A percentile compares a stretch with the other conserved stretches of the same genome.
Conservation (phyloP, 176 grass and related monocot species). For the Oryza rufipogon region DNA sequence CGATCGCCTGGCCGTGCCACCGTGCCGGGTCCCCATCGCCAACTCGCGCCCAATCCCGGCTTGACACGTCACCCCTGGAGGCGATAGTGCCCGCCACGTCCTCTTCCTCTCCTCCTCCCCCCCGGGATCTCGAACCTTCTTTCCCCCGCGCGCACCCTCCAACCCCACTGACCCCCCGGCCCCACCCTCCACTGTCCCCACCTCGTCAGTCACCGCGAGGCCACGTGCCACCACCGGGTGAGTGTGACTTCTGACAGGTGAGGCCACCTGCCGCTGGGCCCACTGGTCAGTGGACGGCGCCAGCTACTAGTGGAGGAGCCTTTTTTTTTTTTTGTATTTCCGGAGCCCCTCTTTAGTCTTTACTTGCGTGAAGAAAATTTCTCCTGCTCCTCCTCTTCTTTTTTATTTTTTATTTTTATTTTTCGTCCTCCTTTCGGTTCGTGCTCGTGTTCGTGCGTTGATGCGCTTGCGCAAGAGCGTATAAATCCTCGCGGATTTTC, state of each 20-base stretch:
- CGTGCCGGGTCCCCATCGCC: neutral
- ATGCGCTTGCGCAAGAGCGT: neutral
- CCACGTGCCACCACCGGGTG: no score
- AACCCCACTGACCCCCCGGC: neutral
- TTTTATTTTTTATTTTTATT: no score
- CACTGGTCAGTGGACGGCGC: neutral
- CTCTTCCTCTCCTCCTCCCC: neutral
- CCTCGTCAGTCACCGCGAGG: no score
- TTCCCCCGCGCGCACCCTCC: neutral
- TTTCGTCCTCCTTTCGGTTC: neutral
- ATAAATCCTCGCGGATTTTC: constrained; percentile 26
- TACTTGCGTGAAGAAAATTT: neutral
- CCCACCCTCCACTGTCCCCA: neutral
- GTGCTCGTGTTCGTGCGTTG: neutral
- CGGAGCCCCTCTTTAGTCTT: neutral
- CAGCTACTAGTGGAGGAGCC: neutral
- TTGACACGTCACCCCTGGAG: neutral
- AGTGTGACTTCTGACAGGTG: neutral
- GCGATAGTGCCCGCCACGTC: constrained; percentile 39
- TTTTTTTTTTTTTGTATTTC: neutral
- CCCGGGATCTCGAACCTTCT: neutral
- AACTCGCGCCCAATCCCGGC: neutral
- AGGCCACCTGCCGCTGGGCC: neutral
- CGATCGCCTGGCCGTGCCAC: no score
- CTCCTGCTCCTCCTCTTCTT: neutral